Base-by-base conservation (phyloP, 345 rosid species). In the Brassica incana region DNA sequence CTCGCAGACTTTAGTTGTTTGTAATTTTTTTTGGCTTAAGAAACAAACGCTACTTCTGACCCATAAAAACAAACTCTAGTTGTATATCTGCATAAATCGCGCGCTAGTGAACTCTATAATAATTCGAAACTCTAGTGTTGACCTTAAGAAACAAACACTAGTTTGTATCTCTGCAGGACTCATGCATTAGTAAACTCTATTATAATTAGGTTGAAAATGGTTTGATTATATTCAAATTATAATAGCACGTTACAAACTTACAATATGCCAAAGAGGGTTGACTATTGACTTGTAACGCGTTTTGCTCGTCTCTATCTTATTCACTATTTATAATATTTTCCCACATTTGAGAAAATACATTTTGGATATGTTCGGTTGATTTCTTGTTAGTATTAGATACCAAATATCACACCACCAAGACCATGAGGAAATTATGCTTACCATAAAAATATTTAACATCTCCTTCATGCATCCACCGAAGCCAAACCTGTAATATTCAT, bases 71-170 rank as follows among this genome's bases (percentile, higher is more conserved):
- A 45, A 45, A 52, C 58, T 5, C 18, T n/a, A 52, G 20, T 54
- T 71, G 56, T 63, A 30, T 73, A 15, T 33, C 32, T 73, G 74
- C 78, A 73, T 74, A 65, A 74, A 74, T 29, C 78, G 64, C 71
- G 66, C 82, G 66, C 54, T 67, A 8, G 32, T 66, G n/a, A 56
- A 30, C 35, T 65, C 38, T 63, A 6, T 27, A 60, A 9, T 67
- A 59, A 30, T 38, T 25, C 1, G 7, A 48, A 48, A 12, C 56
- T 16, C 6, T 48, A 48, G 56, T 48, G n/a, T 15, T 48, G 56
- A 48, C 56, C 56, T 14, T 15, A 48, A n/a, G 15, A 58, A 5
- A 77, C 12, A 62, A 70, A 20, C 29, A 18, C n/a, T 68, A 6
- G 52, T 2, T 62, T 72, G 43, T 64, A 32, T 79, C 59, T 35